Evolutionary conservation across 305 asterid genomes (phyloP), one percentile per base, ranked within the genome.

Genomic region (Lippia alba): DNA sequence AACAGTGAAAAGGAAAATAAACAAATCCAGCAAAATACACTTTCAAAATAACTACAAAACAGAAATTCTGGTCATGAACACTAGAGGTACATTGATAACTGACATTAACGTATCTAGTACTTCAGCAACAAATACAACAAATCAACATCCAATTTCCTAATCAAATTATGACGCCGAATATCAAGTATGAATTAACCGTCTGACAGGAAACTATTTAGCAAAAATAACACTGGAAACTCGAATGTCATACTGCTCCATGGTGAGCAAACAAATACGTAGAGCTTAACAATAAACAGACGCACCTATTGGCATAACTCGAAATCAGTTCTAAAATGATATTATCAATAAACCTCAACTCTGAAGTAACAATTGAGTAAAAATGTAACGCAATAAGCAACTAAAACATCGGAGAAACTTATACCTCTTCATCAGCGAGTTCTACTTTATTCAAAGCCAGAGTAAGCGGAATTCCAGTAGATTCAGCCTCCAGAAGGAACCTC

Each of bases 401-500:
- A 56, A 17, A 36, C 5, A 32, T 6, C 51, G 64, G 30, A 71
- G 6, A 24, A 45, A 44, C 10, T 36, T 34, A 61, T 75, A 94
- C 99, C 90, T 80, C 72, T 72, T 84, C 82, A 51, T 83, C 76
- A 67, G 79, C 91, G 56, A 94, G 97, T 82, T 94, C 99, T n/a
- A 83, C 82, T 69, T 94, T 94, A 74, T 94, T 94, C 69, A 94
- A 70, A 1, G 95, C 97, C 56, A 94, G 89, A 30, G 93, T 86
- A 51, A 94, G 76, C 3, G 96, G 97, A 79, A 91, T 86, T 69
- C 88, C 92, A 46, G 87, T 86, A 40, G 99, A 91, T 64, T 94
- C 99, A 34, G 99, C 99, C 79, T 94, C 99, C 59, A 94, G 90
- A 54, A 94, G 87, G 82, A 94, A 94, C 88, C 97, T 85, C 7